Evolutionary conservation across 108 stramenopile genomes (phyloP).

Genomic region (Pinguiococcus pyrenoidosus): DNA sequence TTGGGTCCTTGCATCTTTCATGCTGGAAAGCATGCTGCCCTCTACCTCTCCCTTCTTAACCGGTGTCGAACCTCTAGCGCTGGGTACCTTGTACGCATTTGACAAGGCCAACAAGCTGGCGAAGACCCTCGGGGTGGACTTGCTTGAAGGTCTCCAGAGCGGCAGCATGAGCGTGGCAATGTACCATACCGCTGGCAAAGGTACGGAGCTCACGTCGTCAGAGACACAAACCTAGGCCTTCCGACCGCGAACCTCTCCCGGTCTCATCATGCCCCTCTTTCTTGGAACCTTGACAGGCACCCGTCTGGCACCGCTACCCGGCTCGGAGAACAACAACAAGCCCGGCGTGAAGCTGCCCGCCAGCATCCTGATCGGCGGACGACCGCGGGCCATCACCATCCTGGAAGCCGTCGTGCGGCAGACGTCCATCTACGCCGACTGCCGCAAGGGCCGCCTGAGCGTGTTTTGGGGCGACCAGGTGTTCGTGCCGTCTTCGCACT

Average conservation of each 20-base stretch:
- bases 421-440: conserved; percentile 85
- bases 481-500: conserved; percentile 37
- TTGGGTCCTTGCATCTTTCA: background rate
- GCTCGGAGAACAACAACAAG: conserved; percentile 96
- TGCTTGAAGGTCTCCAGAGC: conserved; percentile 34
- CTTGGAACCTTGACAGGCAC: conserved; percentile 81
- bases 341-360: conserved; percentile 68
- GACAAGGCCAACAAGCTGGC: conserved; percentile 70
- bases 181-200: conserved; percentile 80
- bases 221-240: too few relatives aligned
- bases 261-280: too few relatives aligned
- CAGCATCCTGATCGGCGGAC: conserved; percentile 7
- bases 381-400: conserved; percentile 63
- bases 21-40: background rate
- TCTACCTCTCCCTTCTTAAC: background rate
- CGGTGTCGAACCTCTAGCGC: background rate
- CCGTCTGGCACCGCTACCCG: conserved; percentile 88
- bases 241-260: too few relatives aligned
- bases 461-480: conserved; percentile 97
- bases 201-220: too few relatives aligned
- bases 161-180: conserved; percentile 65
- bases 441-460: conserved; percentile 73
- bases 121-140: conserved; percentile 42
- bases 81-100: conserved; percentile 68
- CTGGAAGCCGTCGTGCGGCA: conserved; percentile 92